Evolutionary conservation across 2,329 filamentous ascomycete genomes (phyloP).

Genomic region (Lanzia echinophila): DNA sequence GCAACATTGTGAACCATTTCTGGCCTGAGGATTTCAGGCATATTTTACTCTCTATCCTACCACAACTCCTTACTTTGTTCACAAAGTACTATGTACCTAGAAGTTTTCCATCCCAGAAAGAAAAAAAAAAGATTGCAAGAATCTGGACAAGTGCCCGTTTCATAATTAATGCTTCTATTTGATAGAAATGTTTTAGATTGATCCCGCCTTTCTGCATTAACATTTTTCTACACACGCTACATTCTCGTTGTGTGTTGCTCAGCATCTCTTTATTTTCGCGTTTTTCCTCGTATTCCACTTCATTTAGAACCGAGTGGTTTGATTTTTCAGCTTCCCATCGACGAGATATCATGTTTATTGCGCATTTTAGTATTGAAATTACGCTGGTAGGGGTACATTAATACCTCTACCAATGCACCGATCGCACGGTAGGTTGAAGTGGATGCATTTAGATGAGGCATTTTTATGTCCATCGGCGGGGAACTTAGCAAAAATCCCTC

Average conservation of each 20-base stretch:
- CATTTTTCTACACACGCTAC: background rate
- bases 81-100: no score
- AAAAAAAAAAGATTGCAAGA: background rate
- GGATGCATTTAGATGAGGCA: background rate
- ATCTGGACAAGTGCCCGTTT: background rate
- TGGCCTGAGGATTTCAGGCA: background rate
- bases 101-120: background rate
- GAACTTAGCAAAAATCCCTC: constrained; percentile 7
- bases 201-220: background rate
- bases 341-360: background rate
- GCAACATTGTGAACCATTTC: background rate
- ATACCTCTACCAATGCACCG: background rate
- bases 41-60: background rate
- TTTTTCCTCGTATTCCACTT: background rate
- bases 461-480: background rate
- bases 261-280: constrained; percentile 7
- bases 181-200: background rate
- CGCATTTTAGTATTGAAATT: background rate
- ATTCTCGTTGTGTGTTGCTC: background rate
- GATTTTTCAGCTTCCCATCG: background rate
- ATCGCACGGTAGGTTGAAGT: background rate
- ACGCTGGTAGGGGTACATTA: background rate
- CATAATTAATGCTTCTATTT: background rate
- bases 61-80: no score
- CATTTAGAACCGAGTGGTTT: background rate